Percentiles rank a stretch among this genome's conserved stretches.
Evolutionary conservation across 176 grass and related monocot genomes (phyloP).

Genomic region (Phyllostachys edulis): DNA sequence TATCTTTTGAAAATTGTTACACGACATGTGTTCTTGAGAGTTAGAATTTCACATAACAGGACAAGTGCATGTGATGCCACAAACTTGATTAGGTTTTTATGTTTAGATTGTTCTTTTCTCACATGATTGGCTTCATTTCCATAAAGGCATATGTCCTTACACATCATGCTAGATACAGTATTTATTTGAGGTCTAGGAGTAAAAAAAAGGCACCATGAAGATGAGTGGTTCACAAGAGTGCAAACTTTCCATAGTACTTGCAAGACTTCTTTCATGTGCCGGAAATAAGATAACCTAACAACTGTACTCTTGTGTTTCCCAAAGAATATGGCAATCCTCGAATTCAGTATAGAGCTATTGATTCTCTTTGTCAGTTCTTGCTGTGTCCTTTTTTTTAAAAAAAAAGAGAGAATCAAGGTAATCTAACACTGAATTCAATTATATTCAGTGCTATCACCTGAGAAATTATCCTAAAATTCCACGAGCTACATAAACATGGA

Average conservation of each 20-base stretch:
- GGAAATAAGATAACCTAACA: not conserved
- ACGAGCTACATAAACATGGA: not conserved
- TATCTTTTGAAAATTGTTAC: not conserved
- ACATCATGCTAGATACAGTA: slow-evolving; percentile 2
- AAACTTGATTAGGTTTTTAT: slow-evolving; percentile 9
- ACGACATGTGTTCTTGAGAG: not conserved
- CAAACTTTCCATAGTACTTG: slow-evolving; percentile 7
- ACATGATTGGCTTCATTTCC: slow-evolving; percentile 7
- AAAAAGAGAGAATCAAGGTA: not conserved
- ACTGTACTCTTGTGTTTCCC: not conserved
- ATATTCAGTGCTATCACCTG: not conserved
- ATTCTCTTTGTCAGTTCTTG: not conserved
- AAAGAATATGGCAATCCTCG: not conserved
- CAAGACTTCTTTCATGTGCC: not conserved
- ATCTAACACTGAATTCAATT: not conserved
- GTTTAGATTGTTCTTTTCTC: slow-evolving; percentile 21
- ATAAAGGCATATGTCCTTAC: slow-evolving; percentile 8
- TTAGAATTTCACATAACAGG: not conserved
- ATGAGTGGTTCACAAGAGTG: not conserved
- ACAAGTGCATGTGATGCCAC: not conserved
- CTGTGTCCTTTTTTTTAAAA: not conserved
- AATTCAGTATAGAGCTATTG: slow-evolving; percentile 8
- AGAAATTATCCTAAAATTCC: not conserved
- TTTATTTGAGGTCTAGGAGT: not conserved
- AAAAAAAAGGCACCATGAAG: not conserved